Evolutionary conservation across 495 filamentous ascomycete genomes (phyloP), one percentile per base, ranked within the genome.

Genomic region (Xylaria grammica): DNA sequence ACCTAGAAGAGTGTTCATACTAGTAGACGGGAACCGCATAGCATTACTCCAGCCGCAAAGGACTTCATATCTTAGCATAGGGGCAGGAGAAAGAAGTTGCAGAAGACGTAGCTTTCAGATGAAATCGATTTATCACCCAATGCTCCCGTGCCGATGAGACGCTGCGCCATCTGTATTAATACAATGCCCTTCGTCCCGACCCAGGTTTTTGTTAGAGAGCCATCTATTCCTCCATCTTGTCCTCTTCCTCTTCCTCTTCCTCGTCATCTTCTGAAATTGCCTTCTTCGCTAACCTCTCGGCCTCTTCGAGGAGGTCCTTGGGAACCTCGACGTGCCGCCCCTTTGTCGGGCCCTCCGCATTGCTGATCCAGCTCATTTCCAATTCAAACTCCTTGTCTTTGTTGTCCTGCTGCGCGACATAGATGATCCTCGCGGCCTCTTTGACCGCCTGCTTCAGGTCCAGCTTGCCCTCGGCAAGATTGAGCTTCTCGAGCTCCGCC

Each of bases 341-440:
- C 78, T 94, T 93, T 40, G 93, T 96, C n/a, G 92, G 91, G 15
- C 92, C 92, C 48, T 90, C 86, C 46, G 86, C 70, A 22, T 84
- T 86, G 77, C 91, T 96, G 68, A 98, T 89, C 95, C 95, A 99
- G 65, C 91, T 93, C 95, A 99, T 97, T 83, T 99, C 95, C 36
- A 99, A 81, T 84, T 99, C 96, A 69, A 98, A 98, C 34, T 99
- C 96, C 82, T 98, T 99, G 78, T 99, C 95, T 73, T 89, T 88
- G 84, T 91, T 97, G 73, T 99, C 95, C 74, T 97, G 93, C 75
- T 99, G 95, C 52, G 95, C 93, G 54, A 96, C 86, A 76, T 97
- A 94, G 77, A 99, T 97, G 70, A 99, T 98, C 46, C 92, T 82
- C 60, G 95, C 95, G 20, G 95, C 95, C 81, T 98, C 93, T 82